Evolutionary conservation across 2,329 filamentous ascomycete species (phyloP), one percentile per base, ranked within the genome.

Genomic region (Scytalidium sp.): DNA sequence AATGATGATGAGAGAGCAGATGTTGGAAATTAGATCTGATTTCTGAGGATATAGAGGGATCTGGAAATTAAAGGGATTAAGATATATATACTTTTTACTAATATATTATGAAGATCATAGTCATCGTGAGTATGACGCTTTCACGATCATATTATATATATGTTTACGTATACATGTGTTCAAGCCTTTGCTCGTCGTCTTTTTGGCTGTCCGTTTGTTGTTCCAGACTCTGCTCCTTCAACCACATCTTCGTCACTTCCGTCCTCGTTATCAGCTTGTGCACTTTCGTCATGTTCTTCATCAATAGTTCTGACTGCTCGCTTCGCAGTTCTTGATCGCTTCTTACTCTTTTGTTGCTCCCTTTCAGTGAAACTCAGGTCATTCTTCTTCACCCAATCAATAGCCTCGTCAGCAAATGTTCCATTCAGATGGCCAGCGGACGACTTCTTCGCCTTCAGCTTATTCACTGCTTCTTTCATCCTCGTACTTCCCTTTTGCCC

Each of bases 391-490:
- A 56, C 64, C 61, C 63, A 66, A 45, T 62, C 58, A 36, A 44
- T 53, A n/a, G 61, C 64, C 40, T 62, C 50, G 46, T 67, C 63
- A 1, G 55, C 62, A 53, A 64, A 63, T 1, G 64, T 66, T 2
- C 40, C 46, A 15, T 23, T 41, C 46, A 44, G 50, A 29, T 22
- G 40, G 2, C 23, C 50, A n/a, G 23, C 32, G 3, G 25, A 32
- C 3, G 49, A 54, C 45, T 61, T 67, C 53, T 80, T 78, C 22
- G 78, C 74, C 54, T 83, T 81, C 49, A 95, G 72, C 64, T 76
- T 82, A 50, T 79, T 80, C 49, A 94, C 83, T 0, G 90, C 90
- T 48, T 83, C 85, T 41, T 83, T 83, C 87, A 95, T 87, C 50
- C 87, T 79, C 67, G 88, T 87, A 62, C 86, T 92, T 32, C 80